Base-by-base conservation (phyloP, 441 rosid species). In the Gossypium lobatum region DNA sequence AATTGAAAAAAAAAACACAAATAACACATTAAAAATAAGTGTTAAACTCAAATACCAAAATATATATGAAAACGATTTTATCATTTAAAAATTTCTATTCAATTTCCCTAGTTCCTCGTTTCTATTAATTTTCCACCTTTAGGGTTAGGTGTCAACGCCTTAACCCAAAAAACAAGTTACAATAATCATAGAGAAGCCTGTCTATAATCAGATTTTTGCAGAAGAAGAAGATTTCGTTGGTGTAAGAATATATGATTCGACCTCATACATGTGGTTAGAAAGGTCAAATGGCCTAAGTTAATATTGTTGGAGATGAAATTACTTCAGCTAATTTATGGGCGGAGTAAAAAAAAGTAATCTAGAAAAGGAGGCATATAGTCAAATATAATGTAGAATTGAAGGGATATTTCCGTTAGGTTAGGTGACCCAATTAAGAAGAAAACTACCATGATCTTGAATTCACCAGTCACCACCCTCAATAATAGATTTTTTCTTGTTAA, bases 351-450 rank as follows among this genome's bases (percentile, higher is more conserved):
- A 26, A 73, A 28, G 23, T 21, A 13, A 34, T 73, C 70, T 73
- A 63, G 73, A 76, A 64, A 16, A 11, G 3, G 37, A 34, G 52
- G 18, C 6, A 23, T 23, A 58, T 28, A n/a, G 59, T 37, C 67
- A 66, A 60, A 25, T 28, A 42, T n/a, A 9, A 18, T 60, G 71
- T 48, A 42, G 50, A 72, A 66, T 31, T 2, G 13, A 20, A 28
- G 45, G 54, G 57, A n/a, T 23, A 73, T 77, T 77, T 82, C 80
- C 50, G 81, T 83, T 80, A 82, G 77, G 85, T 83, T 86, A 76
- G 86, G 86, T 84, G 71, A 84, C 83, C 88, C 77, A 79, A 83
- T 37, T 34, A 63, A 74, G 18, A 78, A 75, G 80, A 82, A 42
- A 81, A 17, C 71, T 78, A 77, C 80, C 74, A 60, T 53, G 42